phyloP scores from a whole-genome alignment of 2,329 filamentous ascomycete species.

The Emergomyces pasteurianus region DNA sequence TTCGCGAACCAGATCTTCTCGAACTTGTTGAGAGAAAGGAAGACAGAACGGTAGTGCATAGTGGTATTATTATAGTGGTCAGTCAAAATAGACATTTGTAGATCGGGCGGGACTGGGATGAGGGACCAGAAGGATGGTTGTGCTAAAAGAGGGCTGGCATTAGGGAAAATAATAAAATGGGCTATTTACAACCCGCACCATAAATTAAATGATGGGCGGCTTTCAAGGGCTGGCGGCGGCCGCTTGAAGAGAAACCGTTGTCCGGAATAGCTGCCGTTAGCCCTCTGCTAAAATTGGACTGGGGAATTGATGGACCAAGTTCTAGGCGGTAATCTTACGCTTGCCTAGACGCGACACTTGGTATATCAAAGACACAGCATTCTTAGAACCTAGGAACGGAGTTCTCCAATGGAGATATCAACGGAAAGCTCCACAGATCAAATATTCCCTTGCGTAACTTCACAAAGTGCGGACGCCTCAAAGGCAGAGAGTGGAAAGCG shows the following conservation, averaged over 20 bases:
- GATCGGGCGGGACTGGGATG: slow-evolving; percentile 2
- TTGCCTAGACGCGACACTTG: slow-evolving; percentile 2
- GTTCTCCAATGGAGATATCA: neutral
- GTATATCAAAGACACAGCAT: neutral
- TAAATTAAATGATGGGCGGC: slow-evolving; percentile 6
- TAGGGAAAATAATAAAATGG: neutral
- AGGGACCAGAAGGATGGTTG: slow-evolving; percentile 1
- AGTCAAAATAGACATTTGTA: slow-evolving; percentile 1
- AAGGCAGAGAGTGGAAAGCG: neutral
- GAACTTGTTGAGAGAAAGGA: neutral
- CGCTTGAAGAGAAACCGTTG: neutral
- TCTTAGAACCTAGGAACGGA: neutral
- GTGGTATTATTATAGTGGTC: slow-evolving; percentile 4
- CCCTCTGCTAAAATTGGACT: slow-evolving; percentile 5
- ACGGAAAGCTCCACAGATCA: neutral
- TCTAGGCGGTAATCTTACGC: slow-evolving; percentile 4
- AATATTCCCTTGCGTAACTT: neutral
- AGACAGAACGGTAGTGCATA: neutral
- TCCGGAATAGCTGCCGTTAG: slow-evolving; percentile 3
- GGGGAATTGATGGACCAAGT: neutral
- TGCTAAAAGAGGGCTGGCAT: slow-evolving; percentile 3
- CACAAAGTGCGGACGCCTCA: neutral
- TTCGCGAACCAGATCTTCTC: slow-evolving; percentile 3
- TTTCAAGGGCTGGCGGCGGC: slow-evolving; percentile 1
- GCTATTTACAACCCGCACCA: neutral